Conservation (phyloP, 202 grass and related monocot genomes). For the Cymbopogon flexuosus region DNA sequence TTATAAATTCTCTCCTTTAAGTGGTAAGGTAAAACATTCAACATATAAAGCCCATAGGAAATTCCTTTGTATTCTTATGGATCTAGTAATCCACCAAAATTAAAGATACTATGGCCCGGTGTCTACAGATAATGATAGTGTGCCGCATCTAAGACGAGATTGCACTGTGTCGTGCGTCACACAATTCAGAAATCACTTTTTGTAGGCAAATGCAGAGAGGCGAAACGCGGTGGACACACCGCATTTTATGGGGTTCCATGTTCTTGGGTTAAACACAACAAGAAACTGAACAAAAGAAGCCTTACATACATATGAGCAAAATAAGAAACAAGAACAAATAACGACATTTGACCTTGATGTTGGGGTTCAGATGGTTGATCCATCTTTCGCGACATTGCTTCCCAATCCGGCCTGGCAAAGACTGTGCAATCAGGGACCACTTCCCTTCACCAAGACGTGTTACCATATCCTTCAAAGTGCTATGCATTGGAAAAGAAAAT, state of each 20-base stretch:
- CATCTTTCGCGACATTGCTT: slow-evolving; percentile 72
- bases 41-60: not conserved
- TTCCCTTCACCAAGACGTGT: slow-evolving; percentile 21
- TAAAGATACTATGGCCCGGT: not conserved
- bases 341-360: slow-evolving; percentile 44
- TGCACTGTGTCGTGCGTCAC: not conserved
- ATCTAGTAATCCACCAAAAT: not conserved
- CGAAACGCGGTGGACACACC: not conserved
- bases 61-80: not conserved
- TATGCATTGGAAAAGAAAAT: not conserved
- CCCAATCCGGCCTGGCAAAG: slow-evolving; percentile 40
- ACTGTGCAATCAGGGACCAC: slow-evolving; percentile 41
- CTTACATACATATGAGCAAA: not conserved
- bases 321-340: not conserved
- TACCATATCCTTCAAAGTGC: slow-evolving; percentile 44
- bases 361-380: slow-evolving; percentile 47
- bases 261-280: not conserved
- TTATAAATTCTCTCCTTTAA: not conserved
- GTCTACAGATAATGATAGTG: not conserved
- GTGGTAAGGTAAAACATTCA: not conserved
- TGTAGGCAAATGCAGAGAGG: not conserved
- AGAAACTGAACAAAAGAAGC: not conserved
- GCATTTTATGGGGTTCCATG: not conserved
- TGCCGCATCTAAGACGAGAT: not conserved
- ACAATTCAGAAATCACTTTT: not conserved